phyloP scores from a whole-genome alignment of 129 eudicot species.

The Chrysanthemum seticuspe region DNA sequence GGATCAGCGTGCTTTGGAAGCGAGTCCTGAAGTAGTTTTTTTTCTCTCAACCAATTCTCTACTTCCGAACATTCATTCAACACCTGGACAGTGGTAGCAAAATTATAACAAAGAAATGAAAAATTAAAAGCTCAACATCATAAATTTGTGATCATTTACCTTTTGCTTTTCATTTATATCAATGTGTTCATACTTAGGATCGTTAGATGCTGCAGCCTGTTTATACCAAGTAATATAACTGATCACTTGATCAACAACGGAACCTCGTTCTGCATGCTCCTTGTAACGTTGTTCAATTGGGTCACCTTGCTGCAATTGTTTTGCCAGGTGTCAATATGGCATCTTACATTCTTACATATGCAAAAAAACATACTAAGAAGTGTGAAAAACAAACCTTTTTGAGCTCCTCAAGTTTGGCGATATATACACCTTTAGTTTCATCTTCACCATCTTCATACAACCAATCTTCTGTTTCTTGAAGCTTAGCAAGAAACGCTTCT shows the following conservation, averaged over 20 bases:
- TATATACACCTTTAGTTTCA: conserved; percentile 83
- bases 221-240: conserved; percentile 56
- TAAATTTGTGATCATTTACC: conserved; percentile 32
- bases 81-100: conserved; percentile 37
- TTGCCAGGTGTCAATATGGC: neutral
- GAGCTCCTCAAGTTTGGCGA: conserved; percentile 86
- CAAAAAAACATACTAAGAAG: neutral
- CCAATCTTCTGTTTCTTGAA: conserved; percentile 95
- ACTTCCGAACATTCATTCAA: conserved; percentile 77
- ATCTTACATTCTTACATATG: neutral
- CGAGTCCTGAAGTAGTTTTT: conserved; percentile 62
- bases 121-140: neutral
- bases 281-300: conserved; percentile 84
- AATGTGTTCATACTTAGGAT: conserved; percentile 77
- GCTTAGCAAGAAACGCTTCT: conserved; percentile 59
- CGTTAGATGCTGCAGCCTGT: conserved; percentile 72
- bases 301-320: conserved; percentile 62
- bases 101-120: neutral
- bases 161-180: conserved; percentile 71
- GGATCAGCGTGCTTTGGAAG: conserved; percentile 75
- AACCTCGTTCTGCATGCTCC: conserved; percentile 68
- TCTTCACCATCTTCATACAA: conserved; percentile 97
- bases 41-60: conserved; percentile 89
- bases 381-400: conserved; percentile 51
- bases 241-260: conserved; percentile 47